Evolutionary conservation across 2,329 filamentous ascomycete genomes (phyloP).

Genomic region (Penicillium occitanis): DNA sequence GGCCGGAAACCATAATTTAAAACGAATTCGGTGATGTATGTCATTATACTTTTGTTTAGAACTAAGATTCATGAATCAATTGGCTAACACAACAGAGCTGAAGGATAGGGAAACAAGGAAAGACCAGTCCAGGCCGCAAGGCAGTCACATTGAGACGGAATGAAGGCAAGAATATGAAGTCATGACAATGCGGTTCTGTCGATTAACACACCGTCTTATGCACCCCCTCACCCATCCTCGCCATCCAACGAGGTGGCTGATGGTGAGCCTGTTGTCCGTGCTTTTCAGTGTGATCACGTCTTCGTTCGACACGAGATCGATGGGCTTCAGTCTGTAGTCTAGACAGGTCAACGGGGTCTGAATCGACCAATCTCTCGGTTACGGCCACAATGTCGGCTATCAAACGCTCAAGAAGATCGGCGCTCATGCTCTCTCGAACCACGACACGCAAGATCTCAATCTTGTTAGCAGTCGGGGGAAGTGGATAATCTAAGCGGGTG

Average conservation of each 20-base stretch:
- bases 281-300: constrained; percentile 27
- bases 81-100: neutral
- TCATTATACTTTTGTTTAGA: constrained; percentile 4
- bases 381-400: constrained; percentile 61
- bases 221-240: constrained; percentile 22
- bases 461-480: constrained; percentile 61
- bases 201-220: constrained; percentile 26
- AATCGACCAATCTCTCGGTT: constrained; percentile 61
- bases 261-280: constrained; percentile 11
- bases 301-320: constrained; percentile 43
- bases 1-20: neutral
- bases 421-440: constrained; percentile 65
- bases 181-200: neutral
- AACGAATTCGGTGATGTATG: neutral
- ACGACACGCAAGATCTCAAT: constrained; percentile 68
- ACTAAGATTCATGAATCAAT: neutral
- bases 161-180: neutral
- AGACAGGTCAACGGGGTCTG: constrained; percentile 53
- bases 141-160: neutral
- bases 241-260: neutral
- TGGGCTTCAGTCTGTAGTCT: constrained; percentile 45
- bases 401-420: constrained; percentile 65
- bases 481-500: constrained; percentile 55
- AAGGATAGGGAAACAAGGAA: neutral
- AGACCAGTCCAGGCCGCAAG: neutral